Base-by-base conservation (phyloP, 1,139 yeast genomes). In the Geotrichum histeridarum region DNA sequence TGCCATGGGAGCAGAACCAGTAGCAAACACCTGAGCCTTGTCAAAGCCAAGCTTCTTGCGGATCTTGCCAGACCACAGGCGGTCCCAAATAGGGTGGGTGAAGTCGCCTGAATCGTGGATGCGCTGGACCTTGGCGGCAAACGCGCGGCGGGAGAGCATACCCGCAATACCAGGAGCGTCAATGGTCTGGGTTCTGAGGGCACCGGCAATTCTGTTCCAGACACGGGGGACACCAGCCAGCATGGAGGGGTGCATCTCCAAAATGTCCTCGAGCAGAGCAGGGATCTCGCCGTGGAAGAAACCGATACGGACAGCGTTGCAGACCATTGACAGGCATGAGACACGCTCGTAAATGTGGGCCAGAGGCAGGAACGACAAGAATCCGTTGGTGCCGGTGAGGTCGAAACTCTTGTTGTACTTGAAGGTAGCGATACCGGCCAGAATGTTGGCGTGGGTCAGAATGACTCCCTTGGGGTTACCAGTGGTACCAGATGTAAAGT, bases 401-500 rank as follows among this genome's bases (percentile, higher is more conserved):
- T 66, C 53, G 27, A 59, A 32, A 5, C 39, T 15, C 27, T 38
- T 5, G 8, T 48, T 59, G 65, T 61, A 32, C 62, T 50, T 66
- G 66, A 67, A 30, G 61, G 65, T 47, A 64, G 74, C 60, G 53
- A 77, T 63, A 8, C 81, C 81, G 11, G 86, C 75, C n/a, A 78
- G 73, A 1, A 81, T 77, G 60, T 73, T 75, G 42, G 68, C 67
- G 55, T 85, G 88, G 7, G 80, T 73, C 60, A 84, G 70, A 36
- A 80, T 78, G n/a, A 83, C 91, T 48, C 91, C 91, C 67, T 85
- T 85, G 91, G 91, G 49, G 54, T 74, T 68, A 15, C 90, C 90
- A 3, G 91, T 84, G 27, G 91, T 83, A 36, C 91, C 91, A 7
- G 90, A 83, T 12, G 95, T 86, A 69, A 85, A 86, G 44, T 86